Conservation (phyloP, 2,329 filamentous ascomycete genomes). For the Fusarium sublunatum region DNA sequence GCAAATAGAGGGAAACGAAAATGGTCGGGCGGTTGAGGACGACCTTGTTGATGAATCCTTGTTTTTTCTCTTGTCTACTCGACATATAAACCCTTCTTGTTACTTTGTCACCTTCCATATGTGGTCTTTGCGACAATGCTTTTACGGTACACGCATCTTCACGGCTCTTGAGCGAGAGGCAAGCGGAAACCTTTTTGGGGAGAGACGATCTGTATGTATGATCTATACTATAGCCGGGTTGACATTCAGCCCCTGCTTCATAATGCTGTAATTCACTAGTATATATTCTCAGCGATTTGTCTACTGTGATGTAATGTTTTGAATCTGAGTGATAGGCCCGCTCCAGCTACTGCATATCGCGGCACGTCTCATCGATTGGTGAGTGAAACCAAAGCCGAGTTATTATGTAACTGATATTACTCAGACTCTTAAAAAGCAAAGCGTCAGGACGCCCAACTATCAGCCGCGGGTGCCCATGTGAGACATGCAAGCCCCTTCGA, state of each 20-base stretch:
- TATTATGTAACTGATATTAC: background rate
- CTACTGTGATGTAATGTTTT: background rate
- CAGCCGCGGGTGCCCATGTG: constrained; percentile 4
- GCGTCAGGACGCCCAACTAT: background rate
- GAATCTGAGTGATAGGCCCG: background rate
- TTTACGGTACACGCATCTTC: constrained; percentile 28
- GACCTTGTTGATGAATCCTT: constrained; percentile 28
- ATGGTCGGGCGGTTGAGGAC: constrained; percentile 31
- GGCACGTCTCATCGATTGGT: too few relatives aligned
- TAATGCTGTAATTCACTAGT: constrained; percentile 61
- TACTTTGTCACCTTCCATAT: constrained; percentile 31
- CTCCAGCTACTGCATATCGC: too few relatives aligned
- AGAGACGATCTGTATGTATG: constrained; percentile 43
- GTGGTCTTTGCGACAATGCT: constrained; percentile 30
- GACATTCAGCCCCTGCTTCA: constrained; percentile 55
- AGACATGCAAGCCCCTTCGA: constrained; percentile 15
- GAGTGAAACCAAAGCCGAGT: background rate
- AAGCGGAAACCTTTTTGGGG: constrained; percentile 19
- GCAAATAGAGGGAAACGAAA: constrained; percentile 12
- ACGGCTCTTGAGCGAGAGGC: constrained; percentile 22
- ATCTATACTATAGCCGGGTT: constrained; percentile 43
- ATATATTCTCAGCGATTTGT: constrained; percentile 47
- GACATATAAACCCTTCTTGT: constrained; percentile 26
- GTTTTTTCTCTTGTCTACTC: constrained; percentile 15
- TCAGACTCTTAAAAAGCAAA: background rate